These are phyloP conservation scores for Shiraia sp. DNA, from an alignment of 2,329 filamentous ascomycete species.

Conservation along the genomic window DNA sequence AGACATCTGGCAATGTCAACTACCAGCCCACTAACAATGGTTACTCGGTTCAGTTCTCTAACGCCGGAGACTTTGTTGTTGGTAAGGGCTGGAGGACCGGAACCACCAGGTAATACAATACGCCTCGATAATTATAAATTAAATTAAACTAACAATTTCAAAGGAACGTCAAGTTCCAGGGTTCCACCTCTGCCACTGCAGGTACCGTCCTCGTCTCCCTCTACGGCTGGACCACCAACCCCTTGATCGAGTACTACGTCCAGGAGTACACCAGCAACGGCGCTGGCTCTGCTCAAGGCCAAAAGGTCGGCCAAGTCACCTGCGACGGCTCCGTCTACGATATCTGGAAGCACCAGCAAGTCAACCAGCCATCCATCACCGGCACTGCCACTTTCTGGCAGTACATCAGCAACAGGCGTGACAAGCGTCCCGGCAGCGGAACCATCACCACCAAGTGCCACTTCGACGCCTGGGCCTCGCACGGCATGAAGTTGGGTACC, in stretches of 20 bases:
- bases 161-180: slow-evolving; percentile 34
- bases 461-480: slow-evolving; percentile 33
- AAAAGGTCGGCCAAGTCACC: slow-evolving; percentile 29
- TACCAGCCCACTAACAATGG: slow-evolving; percentile 32
- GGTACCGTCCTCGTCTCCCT: slow-evolving; percentile 43
- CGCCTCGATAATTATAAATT: neutral
- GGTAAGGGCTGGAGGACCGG: slow-evolving; percentile 40
- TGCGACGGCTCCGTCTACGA: slow-evolving; percentile 37
- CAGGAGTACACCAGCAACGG: slow-evolving; percentile 54
- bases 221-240: slow-evolving; percentile 60
- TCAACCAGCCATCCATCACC: slow-evolving; percentile 52
- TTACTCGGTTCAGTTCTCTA: slow-evolving; percentile 33
- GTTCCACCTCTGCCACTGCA: slow-evolving; percentile 23
- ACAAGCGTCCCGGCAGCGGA: slow-evolving; percentile 32
- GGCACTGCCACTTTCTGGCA: slow-evolving; percentile 56
- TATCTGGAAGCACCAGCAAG: slow-evolving; percentile 36
- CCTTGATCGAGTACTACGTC: slow-evolving; percentile 55
- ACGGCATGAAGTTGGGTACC: slow-evolving; percentile 29
- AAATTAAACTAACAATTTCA: neutral
- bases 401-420: slow-evolving; percentile 48
- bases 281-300: slow-evolving; percentile 34
- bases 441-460: slow-evolving; percentile 37
- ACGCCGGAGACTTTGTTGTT: slow-evolving; percentile 36
- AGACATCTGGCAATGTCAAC: slow-evolving; percentile 35
- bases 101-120: slow-evolving; percentile 20